Percentiles rank a stretch among this genome's conserved stretches.
Conservation (phyloP, 306 rosid genomes). For the Castanea mollissima region DNA sequence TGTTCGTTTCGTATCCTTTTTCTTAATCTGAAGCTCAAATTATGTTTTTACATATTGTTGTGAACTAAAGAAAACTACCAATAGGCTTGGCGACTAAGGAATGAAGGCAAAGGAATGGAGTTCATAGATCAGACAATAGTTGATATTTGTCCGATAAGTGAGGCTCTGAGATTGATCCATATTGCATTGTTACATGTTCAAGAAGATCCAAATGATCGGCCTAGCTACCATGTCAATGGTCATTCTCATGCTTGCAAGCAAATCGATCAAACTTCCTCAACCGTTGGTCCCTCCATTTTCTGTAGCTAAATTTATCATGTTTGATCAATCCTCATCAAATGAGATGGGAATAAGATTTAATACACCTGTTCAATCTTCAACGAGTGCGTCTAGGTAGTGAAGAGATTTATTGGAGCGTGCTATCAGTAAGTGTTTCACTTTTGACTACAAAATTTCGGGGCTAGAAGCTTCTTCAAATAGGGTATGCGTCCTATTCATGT, state of each 20-base stretch:
- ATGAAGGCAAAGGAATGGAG: constrained; percentile 17
- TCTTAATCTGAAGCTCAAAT: background rate
- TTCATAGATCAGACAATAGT: constrained; percentile 19
- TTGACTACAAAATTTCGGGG: background rate
- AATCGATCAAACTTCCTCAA: constrained; percentile 14
- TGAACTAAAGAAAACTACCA: constrained; percentile 8
- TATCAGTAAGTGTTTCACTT: no score
- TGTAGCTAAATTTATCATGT: background rate
- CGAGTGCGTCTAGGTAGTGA: background rate
- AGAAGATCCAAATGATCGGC: constrained; percentile 23
- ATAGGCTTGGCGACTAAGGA: constrained; percentile 33
- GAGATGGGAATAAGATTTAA: background rate
- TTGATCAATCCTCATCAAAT: background rate
- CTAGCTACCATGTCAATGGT: constrained; percentile 26
- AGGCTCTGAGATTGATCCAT: constrained; percentile 37
- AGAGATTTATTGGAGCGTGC: background rate
- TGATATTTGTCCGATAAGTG: constrained; percentile 3
- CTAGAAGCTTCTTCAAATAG: background rate
- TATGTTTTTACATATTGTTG: background rate
- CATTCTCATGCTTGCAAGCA: constrained; percentile 26
- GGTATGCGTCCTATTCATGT: background rate
- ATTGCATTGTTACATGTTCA: constrained; percentile 36
- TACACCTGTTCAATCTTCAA: background rate
- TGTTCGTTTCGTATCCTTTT: background rate
- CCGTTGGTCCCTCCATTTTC: constrained; percentile 27